Conservation (phyloP, 345 rosid genomes). For the Linum tenue region DNA sequence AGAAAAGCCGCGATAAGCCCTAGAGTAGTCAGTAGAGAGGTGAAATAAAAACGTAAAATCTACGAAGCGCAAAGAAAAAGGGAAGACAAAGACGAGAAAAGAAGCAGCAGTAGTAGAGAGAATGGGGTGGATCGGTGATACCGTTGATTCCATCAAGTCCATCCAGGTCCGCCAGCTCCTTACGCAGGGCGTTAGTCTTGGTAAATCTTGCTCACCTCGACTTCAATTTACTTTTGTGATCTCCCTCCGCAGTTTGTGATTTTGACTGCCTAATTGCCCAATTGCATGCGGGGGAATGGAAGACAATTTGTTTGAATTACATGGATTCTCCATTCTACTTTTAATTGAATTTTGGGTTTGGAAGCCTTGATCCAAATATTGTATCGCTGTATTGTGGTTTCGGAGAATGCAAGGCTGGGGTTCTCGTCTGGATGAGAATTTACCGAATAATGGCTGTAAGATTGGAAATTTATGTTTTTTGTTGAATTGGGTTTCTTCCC, state of each 20-base stretch:
- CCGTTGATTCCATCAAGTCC: constrained; percentile 62
- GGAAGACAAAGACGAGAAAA: background rate
- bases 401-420: no score
- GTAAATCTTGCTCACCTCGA: constrained; percentile 28
- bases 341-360: background rate
- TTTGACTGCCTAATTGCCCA: background rate
- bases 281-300: background rate
- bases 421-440: no score
- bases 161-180: constrained; percentile 83
- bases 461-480: background rate
- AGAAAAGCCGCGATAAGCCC: no score
- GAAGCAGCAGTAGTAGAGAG: background rate
- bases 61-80: background rate
- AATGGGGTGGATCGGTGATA: constrained; percentile 80
- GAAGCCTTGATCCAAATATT: no score
- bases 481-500: no score
- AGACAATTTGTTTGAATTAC: background rate
- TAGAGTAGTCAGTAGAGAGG: no score
- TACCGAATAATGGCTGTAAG: background rate
- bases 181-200: constrained; percentile 70
- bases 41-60: no score
- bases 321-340: background rate
- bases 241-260: background rate
- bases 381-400: no score
- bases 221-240: background rate